A percentile compares a stretch with the other conserved stretches of the same genome.
Evolutionary conservation across 495 filamentous ascomycete species (phyloP).

Genomic region (Hypoxylon perforatum): DNA sequence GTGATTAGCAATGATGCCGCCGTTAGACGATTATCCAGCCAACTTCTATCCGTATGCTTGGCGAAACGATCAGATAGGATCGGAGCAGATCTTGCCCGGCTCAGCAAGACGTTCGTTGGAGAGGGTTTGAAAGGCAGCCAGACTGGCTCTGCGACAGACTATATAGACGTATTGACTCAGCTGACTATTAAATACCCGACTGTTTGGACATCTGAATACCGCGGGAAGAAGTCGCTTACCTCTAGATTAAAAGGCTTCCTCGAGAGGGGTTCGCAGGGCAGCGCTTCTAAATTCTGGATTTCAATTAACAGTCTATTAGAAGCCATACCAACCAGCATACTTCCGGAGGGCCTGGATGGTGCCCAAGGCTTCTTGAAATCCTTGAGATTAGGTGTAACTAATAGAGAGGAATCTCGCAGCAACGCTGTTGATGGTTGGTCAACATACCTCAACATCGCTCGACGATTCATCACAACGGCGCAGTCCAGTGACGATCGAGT

Average conservation of each 20-base stretch:
- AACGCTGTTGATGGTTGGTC: slow-evolving; percentile 77
- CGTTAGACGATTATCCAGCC: slow-evolving; percentile 76
- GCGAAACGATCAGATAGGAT: slow-evolving; percentile 65
- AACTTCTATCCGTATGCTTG: slow-evolving; percentile 70
- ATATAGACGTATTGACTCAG: slow-evolving; percentile 68
- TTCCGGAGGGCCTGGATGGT: slow-evolving; percentile 50
- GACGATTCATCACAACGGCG: slow-evolving; percentile 55
- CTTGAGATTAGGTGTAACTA: slow-evolving; percentile 73
- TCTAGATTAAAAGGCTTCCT: slow-evolving; percentile 76
- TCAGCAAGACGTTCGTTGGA: slow-evolving; percentile 74
- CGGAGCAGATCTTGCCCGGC: slow-evolving; percentile 61
- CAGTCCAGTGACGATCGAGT: slow-evolving; percentile 40
- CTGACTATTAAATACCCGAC: slow-evolving; percentile 72
- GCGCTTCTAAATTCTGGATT: slow-evolving; percentile 75
- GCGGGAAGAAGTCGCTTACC: slow-evolving; percentile 71
- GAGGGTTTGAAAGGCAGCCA: slow-evolving; percentile 77
- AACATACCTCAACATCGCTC: slow-evolving; percentile 71
- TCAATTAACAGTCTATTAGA: slow-evolving; percentile 69
- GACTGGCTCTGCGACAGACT: slow-evolving; percentile 75
- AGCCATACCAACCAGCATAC: slow-evolving; percentile 64
- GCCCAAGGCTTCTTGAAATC: slow-evolving; percentile 69
- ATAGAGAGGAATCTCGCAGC: slow-evolving; percentile 75
- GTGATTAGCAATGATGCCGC: slow-evolving; percentile 71
- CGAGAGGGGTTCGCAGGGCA: slow-evolving; percentile 83
- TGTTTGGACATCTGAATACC: slow-evolving; percentile 78